Evolutionary conservation across 768 basidiomycete species (phyloP), one percentile per base, ranked within the genome.

Genomic region (Lyophyllum shimeji): DNA sequence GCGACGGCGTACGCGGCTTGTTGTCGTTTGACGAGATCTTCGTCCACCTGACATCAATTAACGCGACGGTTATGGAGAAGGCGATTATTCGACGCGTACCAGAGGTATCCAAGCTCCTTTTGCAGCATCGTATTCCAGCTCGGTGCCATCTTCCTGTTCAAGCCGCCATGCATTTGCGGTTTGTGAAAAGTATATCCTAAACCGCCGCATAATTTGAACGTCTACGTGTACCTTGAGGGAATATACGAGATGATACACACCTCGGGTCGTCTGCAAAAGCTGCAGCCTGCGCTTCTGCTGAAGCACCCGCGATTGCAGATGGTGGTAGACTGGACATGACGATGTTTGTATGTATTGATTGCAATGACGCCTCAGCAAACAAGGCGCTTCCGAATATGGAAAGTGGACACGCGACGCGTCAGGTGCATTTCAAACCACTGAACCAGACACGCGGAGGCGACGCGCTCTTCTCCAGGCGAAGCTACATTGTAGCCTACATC

Each of bases 1-100:
- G 78, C 79, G 1, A 99, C 79, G 0, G 93, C 89, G 71, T 99
- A 99, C 1, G 94, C 95, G 0, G 93, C 95, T 75, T 98, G 97
- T 69, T 99, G 96, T 21, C 85, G 86, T 67, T 85, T 87, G 55
- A 96, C 61, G 12, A 92, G 75, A 51, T 95, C 93, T 59, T 96
- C 93, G 60, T 94, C 91, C 31, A 96, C 77, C 95, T 96, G 64
- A 18, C 21, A 60, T 27, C 46, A 61, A 55, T 59, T 45, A 50
- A 40, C 58, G 33, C 33, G 48, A 42, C 20, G 27, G 45, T 57
- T 24, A 42, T 25, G 24, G 40, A 25, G 27, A 43, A 25, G 27
- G 15, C 15, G 15, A 37, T 43, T 34, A n/a, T 12, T 17, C 15
- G 34, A 53, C 27, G 43, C 89, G 71, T 66, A 98, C 95, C 68